These are phyloP conservation scores for Protomyces gravidus DNA, from an alignment of 1,139 yeast species.

Conservation along the genomic window DNA sequence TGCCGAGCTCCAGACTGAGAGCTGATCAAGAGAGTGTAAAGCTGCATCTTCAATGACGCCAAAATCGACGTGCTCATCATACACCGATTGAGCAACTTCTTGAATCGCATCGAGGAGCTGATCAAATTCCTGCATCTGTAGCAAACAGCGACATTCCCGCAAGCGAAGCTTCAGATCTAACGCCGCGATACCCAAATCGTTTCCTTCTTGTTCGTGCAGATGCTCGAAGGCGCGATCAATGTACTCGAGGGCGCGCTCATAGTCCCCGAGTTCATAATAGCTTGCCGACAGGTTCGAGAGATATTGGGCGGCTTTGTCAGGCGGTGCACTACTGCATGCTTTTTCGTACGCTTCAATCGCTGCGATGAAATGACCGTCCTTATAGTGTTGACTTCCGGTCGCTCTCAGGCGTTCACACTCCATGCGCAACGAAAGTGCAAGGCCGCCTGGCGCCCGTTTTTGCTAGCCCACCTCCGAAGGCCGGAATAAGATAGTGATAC, in stretches of 20 bases:
- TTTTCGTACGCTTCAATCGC: conserved; percentile 16
- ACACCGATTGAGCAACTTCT: conserved; percentile 20
- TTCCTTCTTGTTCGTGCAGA: conserved; percentile 1
- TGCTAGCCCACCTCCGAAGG: no score
- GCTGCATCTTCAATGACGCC: conserved; percentile 28
- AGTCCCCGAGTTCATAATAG: conserved; percentile 24
- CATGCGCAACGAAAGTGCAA: no score
- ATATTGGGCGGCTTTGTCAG: conserved; percentile 7
- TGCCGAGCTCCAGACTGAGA: conserved; percentile 18
- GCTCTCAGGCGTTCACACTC: background rate
- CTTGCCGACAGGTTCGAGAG: conserved; percentile 23
- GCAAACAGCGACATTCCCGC: conserved; percentile 24
- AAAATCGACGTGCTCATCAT: conserved; percentile 23
- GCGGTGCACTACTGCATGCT: conserved; percentile 15
- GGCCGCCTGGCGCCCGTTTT: no score
- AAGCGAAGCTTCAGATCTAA: conserved; percentile 15
- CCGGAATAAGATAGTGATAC: background rate
- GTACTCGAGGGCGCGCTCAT: conserved; percentile 20
- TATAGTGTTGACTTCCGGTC: conserved; percentile 25
- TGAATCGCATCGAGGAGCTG: conserved; percentile 24
- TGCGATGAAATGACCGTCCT: conserved; percentile 12
- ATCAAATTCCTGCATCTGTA: conserved; percentile 23
- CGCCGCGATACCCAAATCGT: conserved; percentile 3
- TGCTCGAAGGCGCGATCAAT: conserved; percentile 25
- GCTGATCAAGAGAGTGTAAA: conserved; percentile 23